Conservation (phyloP, 371 early-diverging fungal genomes). For the Rhizopus microsporus region DNA sequence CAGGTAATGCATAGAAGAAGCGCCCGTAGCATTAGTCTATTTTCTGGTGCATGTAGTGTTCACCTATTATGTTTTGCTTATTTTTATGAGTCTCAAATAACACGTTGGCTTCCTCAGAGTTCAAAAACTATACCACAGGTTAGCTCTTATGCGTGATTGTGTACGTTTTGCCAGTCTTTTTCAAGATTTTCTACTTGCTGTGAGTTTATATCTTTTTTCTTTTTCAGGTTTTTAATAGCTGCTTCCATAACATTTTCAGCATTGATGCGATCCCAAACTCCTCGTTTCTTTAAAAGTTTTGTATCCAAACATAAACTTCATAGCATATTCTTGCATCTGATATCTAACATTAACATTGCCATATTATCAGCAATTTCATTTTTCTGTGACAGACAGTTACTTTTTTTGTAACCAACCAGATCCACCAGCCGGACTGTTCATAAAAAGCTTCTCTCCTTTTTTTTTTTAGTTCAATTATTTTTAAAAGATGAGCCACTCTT, state of each 20-base stretch:
- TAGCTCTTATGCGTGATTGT: constrained; percentile 9
- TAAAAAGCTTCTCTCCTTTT: background rate
- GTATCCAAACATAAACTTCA: too few species aligned
- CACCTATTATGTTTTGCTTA: constrained; percentile 8
- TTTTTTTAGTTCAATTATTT: background rate
- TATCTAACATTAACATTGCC: too few species aligned
- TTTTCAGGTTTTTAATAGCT: constrained; percentile 14
- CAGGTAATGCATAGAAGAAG: too few species aligned
- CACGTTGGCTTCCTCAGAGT: constrained; percentile 14
- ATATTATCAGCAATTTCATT: too few species aligned
- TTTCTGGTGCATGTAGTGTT: too few species aligned
- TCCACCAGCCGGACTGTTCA: background rate
- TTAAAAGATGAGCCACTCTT: background rate
- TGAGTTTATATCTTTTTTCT: constrained; percentile 8
- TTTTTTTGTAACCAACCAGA: background rate
- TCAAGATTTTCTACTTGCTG: constrained; percentile 18
- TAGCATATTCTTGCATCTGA: too few species aligned
- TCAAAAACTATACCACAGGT: constrained; percentile 17
- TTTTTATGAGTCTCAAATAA: constrained; percentile 12
- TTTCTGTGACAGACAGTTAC: too few species aligned
- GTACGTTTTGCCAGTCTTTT: constrained; percentile 19
- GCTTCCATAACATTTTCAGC: constrained; percentile 11
- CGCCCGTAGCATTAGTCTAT: too few species aligned
- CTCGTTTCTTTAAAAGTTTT: constrained; percentile 11
- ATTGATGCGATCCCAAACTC: constrained; percentile 7